Evolutionary conservation across 2,329 filamentous ascomycete genomes (phyloP).

Genomic region (Aspergillus tubingensis): DNA sequence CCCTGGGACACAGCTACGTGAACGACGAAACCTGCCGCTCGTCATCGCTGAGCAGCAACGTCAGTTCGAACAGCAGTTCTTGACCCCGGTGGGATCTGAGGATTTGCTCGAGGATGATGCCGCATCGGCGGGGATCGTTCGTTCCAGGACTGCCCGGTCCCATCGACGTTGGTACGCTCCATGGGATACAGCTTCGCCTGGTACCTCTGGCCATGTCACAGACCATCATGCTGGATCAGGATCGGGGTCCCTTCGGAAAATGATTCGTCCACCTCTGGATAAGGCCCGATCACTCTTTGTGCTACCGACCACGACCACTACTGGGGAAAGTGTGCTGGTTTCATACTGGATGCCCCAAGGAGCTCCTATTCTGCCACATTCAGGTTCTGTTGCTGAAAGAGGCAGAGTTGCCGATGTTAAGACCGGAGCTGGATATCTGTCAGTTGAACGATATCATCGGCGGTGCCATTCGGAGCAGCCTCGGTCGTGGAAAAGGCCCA

Average conservation of each 20-base stretch:
- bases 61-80: constrained; percentile 15
- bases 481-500: constrained; percentile 39
- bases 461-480: constrained; percentile 43
- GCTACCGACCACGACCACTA: constrained; percentile 27
- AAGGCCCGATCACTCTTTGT: constrained; percentile 35
- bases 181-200: not conserved
- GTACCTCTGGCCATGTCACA: not conserved
- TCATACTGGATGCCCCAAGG: constrained; percentile 25
- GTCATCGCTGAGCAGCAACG: constrained; percentile 17
- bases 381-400: constrained; percentile 4
- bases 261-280: constrained; percentile 34
- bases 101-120: constrained; percentile 33
- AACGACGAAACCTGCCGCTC: constrained; percentile 23
- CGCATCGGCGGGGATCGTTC: constrained; percentile 37
- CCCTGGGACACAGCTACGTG: constrained; percentile 24
- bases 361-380: not conserved
- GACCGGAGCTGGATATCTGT: not conserved
- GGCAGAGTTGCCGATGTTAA: not conserved
- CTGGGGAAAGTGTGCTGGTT: constrained; percentile 20
- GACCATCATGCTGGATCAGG: not conserved
- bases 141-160: constrained; percentile 21
- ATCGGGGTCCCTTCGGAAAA: constrained; percentile 27
- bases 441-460: constrained; percentile 32
- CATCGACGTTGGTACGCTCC: constrained; percentile 29
- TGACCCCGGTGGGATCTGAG: constrained; percentile 22